Evolutionary conservation across 2,329 filamentous ascomycete species (phyloP).

Genomic region (Cordyceps tenuipes): DNA sequence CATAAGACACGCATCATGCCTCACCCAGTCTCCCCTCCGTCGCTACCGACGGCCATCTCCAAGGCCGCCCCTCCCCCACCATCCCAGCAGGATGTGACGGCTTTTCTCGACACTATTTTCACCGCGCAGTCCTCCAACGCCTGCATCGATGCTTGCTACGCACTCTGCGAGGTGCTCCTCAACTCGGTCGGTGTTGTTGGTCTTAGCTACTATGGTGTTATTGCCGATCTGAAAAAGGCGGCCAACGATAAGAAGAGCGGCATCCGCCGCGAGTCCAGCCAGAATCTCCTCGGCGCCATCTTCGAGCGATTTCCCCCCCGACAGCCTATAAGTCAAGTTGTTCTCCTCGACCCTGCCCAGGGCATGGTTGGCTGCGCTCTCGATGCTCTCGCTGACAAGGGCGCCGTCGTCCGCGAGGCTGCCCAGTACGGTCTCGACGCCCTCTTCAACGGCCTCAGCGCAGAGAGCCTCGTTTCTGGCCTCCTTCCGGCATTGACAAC

Average conservation of each 20-base stretch:
- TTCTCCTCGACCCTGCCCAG: conserved; percentile 75
- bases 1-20: conserved; percentile 29
- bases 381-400: conserved; percentile 86
- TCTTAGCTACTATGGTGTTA: conserved; percentile 44
- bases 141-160: conserved; percentile 57
- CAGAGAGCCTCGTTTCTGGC: conserved; percentile 76
- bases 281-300: conserved; percentile 88
- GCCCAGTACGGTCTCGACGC: conserved; percentile 92
- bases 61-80: conserved; percentile 47
- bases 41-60: conserved; percentile 34
- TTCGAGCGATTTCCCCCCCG: conserved; percentile 80
- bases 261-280: conserved; percentile 75
- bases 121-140: conserved; percentile 58
- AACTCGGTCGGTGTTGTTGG: conserved; percentile 46
- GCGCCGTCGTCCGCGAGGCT: conserved; percentile 76
- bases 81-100: conserved; percentile 56
- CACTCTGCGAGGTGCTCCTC: conserved; percentile 50
- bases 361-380: conserved; percentile 64
- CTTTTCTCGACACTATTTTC: conserved; percentile 60
- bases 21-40: conserved; percentile 41
- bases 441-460: conserved; percentile 67
- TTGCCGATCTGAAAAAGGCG: conserved; percentile 57
- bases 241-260: conserved; percentile 91
- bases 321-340: conserved; percentile 69
- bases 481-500: conserved; percentile 66